Conservation (phyloP, 176 grass and related monocot genomes). For the Juncus effusus region DNA sequence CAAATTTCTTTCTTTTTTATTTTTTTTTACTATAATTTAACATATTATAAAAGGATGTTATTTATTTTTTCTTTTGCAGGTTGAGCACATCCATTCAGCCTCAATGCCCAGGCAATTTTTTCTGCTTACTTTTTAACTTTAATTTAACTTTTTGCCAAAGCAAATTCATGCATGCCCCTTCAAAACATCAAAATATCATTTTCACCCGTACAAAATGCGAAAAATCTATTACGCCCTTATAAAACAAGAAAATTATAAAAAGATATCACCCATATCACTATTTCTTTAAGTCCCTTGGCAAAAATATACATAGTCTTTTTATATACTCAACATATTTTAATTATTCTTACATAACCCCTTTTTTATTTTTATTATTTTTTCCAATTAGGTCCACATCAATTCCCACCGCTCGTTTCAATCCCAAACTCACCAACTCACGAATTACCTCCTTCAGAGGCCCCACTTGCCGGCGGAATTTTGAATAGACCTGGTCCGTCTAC, state of each 20-base stretch:
- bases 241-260: no score
- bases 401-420: conserved; percentile 50
- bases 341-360: no score
- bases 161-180: no score
- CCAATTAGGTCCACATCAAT: conserved; percentile 45
- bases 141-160: no score
- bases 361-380: no score
- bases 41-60: background rate
- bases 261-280: no score
- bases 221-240: no score
- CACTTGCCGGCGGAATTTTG: conserved; percentile 37
- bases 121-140: background rate
- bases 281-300: no score
- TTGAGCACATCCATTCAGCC: conserved; percentile 58
- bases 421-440: conserved; percentile 58
- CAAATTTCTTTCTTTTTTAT: no score
- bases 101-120: conserved; percentile 53
- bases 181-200: background rate
- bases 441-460: conserved; percentile 44
- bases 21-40: background rate
- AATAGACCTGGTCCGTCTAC: conserved; percentile 16
- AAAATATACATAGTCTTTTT: no score
- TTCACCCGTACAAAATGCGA: background rate
- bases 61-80: conserved; percentile 28
- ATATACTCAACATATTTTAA: no score